phyloP scores from a whole-genome alignment of 192 early-diverging fungal species.

The Podila clonocystis region DNA sequence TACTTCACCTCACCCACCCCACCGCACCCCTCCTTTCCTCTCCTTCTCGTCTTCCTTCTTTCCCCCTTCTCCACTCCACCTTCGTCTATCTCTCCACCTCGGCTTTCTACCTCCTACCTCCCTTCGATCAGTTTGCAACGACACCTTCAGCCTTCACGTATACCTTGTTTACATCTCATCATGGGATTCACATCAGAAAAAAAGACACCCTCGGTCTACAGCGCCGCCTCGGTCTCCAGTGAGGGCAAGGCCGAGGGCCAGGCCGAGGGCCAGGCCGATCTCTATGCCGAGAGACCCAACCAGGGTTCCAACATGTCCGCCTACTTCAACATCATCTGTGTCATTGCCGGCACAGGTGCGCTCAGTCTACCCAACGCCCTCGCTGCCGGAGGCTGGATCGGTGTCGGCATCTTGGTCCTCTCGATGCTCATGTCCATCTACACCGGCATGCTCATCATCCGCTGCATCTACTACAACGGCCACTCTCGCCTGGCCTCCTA shows the following conservation, averaged over 20 bases:
- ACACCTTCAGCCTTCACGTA: no score
- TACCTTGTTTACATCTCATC: no score
- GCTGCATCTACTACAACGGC: constrained; percentile 61
- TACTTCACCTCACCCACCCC: not conserved
- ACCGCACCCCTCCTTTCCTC: not conserved
- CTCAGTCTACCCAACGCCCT: constrained; percentile 67
- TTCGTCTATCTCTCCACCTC: no score
- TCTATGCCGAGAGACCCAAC: constrained; percentile 36
- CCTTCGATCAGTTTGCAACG: no score
- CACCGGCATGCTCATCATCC: constrained; percentile 76
- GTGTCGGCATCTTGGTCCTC: constrained; percentile 70
- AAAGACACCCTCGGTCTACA: not conserved
- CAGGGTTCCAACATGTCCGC: constrained; percentile 61
- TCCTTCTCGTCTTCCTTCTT: not conserved
- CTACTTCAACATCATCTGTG: constrained; percentile 64
- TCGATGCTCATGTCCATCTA: constrained; percentile 76
- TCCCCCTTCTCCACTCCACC: not conserved
- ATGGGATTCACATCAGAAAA: no score
- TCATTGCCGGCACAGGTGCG: constrained; percentile 70
- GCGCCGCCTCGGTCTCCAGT: not conserved
- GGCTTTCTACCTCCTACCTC: no score
- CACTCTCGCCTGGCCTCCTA: constrained; percentile 62
- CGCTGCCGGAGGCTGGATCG: constrained; percentile 76
- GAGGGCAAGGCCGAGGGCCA: not conserved
- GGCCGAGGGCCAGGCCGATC: not conserved